These are phyloP conservation scores for Penicillium capsulatum DNA, from an alignment of 2,329 filamentous ascomycete species.

Conservation along the genomic window DNA sequence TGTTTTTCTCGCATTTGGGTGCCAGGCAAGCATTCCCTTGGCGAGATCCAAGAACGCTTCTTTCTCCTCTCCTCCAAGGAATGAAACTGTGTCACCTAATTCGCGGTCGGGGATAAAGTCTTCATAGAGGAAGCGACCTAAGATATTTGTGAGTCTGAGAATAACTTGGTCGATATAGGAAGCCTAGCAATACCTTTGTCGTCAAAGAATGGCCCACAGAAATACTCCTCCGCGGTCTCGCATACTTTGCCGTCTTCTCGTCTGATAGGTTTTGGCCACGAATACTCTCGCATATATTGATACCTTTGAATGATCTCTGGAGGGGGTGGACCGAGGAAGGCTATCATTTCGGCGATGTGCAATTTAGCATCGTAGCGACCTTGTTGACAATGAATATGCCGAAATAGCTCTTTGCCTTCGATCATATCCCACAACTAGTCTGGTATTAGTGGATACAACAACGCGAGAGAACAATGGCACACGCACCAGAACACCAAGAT, in stretches of 20 bases:
- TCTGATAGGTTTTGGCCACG: background rate
- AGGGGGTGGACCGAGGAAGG: too few relatives aligned
- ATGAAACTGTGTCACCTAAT: slow-evolving; percentile 23
- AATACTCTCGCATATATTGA: background rate
- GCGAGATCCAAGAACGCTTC: slow-evolving; percentile 32
- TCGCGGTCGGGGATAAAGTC: slow-evolving; percentile 21
- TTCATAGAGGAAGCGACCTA: slow-evolving; percentile 22
- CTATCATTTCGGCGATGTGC: slow-evolving; percentile 42
- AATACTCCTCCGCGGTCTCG: slow-evolving; percentile 23
- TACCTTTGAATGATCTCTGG: slow-evolving; percentile 24
- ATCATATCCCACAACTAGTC: slow-evolving; percentile 36
- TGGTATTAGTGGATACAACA: too few relatives aligned
- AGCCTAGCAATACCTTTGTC: slow-evolving; percentile 13
- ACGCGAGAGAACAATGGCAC: too few relatives aligned
- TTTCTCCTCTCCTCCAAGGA: slow-evolving; percentile 28
- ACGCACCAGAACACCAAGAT: slow-evolving; percentile 31
- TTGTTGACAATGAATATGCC: slow-evolving; percentile 26
- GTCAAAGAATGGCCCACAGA: slow-evolving; percentile 26
- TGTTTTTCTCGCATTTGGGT: slow-evolving; percentile 26
- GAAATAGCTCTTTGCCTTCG: slow-evolving; percentile 30
- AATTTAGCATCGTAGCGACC: slow-evolving; percentile 29
- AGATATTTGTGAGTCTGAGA: background rate
- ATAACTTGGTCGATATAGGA: background rate
- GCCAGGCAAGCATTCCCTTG: slow-evolving; percentile 32
- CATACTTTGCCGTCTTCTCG: background rate